phyloP scores from a whole-genome alignment of 2,329 filamentous ascomycete species.

The Trichoderma sp. region DNA sequence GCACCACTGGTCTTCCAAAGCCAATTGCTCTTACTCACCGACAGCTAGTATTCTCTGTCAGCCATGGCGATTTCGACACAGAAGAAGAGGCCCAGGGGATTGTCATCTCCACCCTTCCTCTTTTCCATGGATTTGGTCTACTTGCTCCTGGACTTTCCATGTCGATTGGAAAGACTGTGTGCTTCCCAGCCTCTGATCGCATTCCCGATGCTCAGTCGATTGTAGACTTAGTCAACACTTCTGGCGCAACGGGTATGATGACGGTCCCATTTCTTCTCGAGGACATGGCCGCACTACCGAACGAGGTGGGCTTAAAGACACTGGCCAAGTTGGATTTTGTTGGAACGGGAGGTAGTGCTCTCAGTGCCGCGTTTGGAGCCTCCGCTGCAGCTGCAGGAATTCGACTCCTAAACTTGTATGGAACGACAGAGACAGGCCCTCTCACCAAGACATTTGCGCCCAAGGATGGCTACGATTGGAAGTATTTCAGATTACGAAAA shows the following conservation, averaged over 20 bases:
- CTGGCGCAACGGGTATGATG: slow-evolving; percentile 35
- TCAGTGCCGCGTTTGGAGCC: slow-evolving; percentile 33
- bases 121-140: slow-evolving; percentile 41
- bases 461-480: slow-evolving; percentile 36
- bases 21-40: slow-evolving; percentile 38
- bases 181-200: slow-evolving; percentile 33
- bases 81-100: slow-evolving; percentile 29
- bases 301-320: slow-evolving; percentile 24
- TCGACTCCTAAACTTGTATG: slow-evolving; percentile 40
- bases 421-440: slow-evolving; percentile 40
- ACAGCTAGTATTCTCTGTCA: slow-evolving; percentile 35
- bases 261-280: slow-evolving; percentile 41
- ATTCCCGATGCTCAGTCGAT: slow-evolving; percentile 33
- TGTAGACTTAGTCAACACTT: slow-evolving; percentile 30
- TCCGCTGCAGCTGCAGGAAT: slow-evolving; percentile 28
- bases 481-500: slow-evolving; percentile 36
- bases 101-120: slow-evolving; percentile 39
- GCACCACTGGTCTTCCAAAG: slow-evolving; percentile 39
- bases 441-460: slow-evolving; percentile 39
- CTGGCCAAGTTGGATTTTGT: slow-evolving; percentile 35
- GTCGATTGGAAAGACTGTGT: slow-evolving; percentile 35
- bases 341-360: slow-evolving; percentile 37
- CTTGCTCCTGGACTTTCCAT: slow-evolving; percentile 37
- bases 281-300: slow-evolving; percentile 32
- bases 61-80: slow-evolving; percentile 33